Evolutionary conservation across 345 rosid genomes (phyloP), one percentile per base, ranked within the genome.

Genomic region (Arabis hirsuta): DNA sequence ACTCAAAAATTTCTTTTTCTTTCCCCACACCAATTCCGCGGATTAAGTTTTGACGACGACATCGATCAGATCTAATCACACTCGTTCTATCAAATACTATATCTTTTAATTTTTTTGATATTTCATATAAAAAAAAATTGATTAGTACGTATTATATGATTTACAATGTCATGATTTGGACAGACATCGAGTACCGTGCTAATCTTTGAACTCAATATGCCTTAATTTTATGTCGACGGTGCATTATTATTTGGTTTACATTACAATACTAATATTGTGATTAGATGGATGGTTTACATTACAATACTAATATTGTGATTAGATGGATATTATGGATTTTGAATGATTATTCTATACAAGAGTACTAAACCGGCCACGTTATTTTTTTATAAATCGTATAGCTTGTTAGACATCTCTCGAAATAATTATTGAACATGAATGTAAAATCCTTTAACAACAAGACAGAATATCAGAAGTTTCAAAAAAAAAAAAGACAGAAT

Each of bases 1-100:
- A 60, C 63, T 67, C 55, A 43, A 52, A 31, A 60, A 24, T 67
- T 43, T 60, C 2, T 19, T 22, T 2, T 22, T 29, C 9, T 48
- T 29, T 44, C 6, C 14, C 50, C 69, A 69, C 70, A 75, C 70
- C 64, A 75, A 62, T 68, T 53, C 58, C 74, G 79, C 53, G 29
- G 59, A 62, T 61, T 62, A 75, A 62, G 57, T 75, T 75, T 60
- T 55, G 69, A 75, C 56, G 44, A 68, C 57, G 74, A 62, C 69
- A 61, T 19, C 65, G 64, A 69, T 55, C 70, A 68, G 74, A 76
- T 69, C 79, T 76, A 69, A 62, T 62, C 54, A 62, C 63, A 44
- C 58, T 62, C 4, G 61, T 39, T 34, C 52, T 54, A 67, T 58
- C 41, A 51, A 66, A 19, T 65, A 27, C 2, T 32, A 66, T 41